Evolutionary conservation across 2,329 filamentous ascomycete species (phyloP).

Genomic region (Nigrospora osmanthi): DNA sequence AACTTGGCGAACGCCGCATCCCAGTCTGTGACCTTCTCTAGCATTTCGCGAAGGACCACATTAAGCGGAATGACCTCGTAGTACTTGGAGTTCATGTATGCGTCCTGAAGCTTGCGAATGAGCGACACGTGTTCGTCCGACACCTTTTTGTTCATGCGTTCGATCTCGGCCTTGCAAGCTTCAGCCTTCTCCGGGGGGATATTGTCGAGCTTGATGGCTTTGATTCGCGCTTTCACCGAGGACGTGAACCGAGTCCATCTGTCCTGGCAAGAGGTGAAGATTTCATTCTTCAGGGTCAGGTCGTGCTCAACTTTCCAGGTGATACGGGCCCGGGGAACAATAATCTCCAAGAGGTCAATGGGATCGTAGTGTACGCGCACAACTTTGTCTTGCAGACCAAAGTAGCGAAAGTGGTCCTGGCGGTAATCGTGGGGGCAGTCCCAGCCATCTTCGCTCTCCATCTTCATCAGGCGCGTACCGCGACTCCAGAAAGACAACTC

Average conservation of each 20-base stretch:
- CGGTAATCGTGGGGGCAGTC: slow-evolving; percentile 85
- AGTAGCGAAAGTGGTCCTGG: slow-evolving; percentile 86
- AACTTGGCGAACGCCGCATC: slow-evolving; percentile 86
- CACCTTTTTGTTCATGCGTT: slow-evolving; percentile 66
- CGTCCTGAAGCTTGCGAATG: slow-evolving; percentile 72
- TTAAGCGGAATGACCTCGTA: slow-evolving; percentile 97
- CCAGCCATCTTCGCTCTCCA: slow-evolving; percentile 34
- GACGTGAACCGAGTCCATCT: slow-evolving; percentile 80
- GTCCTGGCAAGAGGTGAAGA: slow-evolving; percentile 74
- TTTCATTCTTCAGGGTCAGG: slow-evolving; percentile 83
- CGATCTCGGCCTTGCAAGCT: slow-evolving; percentile 73
- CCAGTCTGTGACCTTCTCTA: slow-evolving; percentile 91
- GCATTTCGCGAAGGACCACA: slow-evolving; percentile 76
- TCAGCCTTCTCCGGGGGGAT: slow-evolving; percentile 83
- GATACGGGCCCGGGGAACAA: slow-evolving; percentile 81
- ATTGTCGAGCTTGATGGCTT: slow-evolving; percentile 84
- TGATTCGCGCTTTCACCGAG: slow-evolving; percentile 76
- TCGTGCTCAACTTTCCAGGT: slow-evolving; percentile 99
- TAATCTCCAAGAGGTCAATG: slow-evolving; percentile 87
- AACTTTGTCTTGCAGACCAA: slow-evolving; percentile 78
- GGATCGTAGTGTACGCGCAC: slow-evolving; percentile 88
- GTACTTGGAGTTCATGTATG: slow-evolving; percentile 89
- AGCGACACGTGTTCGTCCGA: slow-evolving; percentile 75
- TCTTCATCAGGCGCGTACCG: slow-evolving; percentile 65
- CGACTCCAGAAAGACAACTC: slow-evolving; percentile 95